These are phyloP conservation scores for Mortierella sp. DNA, from an alignment of 371 early-diverging fungal genomes.

Conservation along the genomic window DNA sequence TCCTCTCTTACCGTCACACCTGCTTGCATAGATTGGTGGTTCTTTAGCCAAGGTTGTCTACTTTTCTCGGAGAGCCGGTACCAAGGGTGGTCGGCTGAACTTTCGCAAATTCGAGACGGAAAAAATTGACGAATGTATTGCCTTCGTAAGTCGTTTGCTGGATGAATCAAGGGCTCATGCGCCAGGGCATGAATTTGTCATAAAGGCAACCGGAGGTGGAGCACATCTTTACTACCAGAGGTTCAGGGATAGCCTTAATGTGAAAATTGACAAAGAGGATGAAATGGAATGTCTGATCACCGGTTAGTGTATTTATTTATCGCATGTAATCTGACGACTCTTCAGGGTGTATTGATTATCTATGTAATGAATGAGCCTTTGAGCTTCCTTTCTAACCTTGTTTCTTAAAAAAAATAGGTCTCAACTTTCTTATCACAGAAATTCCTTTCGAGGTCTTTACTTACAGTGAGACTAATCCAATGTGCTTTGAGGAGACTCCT, in stretches of 20 bases:
- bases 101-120: slow-evolving; percentile 96
- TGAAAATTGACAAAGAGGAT: slow-evolving; percentile 82
- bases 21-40: slow-evolving; percentile 86
- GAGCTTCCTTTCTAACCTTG: neutral
- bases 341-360: neutral
- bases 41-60: slow-evolving; percentile 96
- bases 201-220: slow-evolving; percentile 92
- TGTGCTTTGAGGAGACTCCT: slow-evolving; percentile 85
- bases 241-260: slow-evolving; percentile 74
- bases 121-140: slow-evolving; percentile 88
- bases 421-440: slow-evolving; percentile 93
- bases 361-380: neutral
- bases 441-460: slow-evolving; percentile 97
- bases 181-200: slow-evolving; percentile 60
- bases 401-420: slow-evolving; percentile 58
- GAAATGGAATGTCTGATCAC: slow-evolving; percentile 90
- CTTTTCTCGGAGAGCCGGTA: slow-evolving; percentile 67
- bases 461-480: slow-evolving; percentile 82
- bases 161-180: slow-evolving; percentile 60
- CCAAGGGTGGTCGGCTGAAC: slow-evolving; percentile 90
- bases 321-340: neutral
- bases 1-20: no score
- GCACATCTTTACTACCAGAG: slow-evolving; percentile 76
- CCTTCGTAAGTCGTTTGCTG: slow-evolving; percentile 81
- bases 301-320: slow-evolving; percentile 59